phyloP scores from a whole-genome alignment of 495 filamentous ascomycete genomes.

The Xylaria grammica region DNA sequence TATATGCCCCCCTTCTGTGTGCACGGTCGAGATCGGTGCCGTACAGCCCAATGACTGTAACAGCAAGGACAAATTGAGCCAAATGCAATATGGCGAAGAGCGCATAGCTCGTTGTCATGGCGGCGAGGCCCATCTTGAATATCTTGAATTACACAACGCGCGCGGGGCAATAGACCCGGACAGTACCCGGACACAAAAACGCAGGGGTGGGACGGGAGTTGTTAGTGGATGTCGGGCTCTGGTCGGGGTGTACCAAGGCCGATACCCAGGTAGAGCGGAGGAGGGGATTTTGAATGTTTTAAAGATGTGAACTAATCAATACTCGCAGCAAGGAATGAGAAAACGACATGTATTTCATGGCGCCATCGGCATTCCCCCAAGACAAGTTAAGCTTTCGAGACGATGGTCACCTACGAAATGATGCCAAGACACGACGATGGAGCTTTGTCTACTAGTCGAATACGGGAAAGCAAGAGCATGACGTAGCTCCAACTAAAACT shows the following conservation, averaged over 20 bases:
- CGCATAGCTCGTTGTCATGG: constrained; percentile 44
- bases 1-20: constrained; percentile 50
- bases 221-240: too few species aligned
- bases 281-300: neutral
- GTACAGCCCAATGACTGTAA: constrained; percentile 81
- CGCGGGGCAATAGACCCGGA: neutral
- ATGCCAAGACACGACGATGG: neutral
- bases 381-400: constrained; percentile 1
- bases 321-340: neutral
- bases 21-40: constrained; percentile 69
- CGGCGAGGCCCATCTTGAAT: constrained; percentile 45
- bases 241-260: neutral
- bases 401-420: neutral
- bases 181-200: too few species aligned
- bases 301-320: neutral
- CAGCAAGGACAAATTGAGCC: constrained; percentile 72
- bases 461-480: neutral
- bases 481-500: constrained; percentile 8
- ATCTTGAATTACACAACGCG: neutral
- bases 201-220: neutral
- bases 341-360: neutral
- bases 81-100: constrained; percentile 64
- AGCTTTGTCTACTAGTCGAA: neutral
- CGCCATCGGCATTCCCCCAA: neutral
- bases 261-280: neutral